Evolutionary conservation across 352 stramenopile genomes (phyloP).

Genomic region (Achlya hypogyna): DNA sequence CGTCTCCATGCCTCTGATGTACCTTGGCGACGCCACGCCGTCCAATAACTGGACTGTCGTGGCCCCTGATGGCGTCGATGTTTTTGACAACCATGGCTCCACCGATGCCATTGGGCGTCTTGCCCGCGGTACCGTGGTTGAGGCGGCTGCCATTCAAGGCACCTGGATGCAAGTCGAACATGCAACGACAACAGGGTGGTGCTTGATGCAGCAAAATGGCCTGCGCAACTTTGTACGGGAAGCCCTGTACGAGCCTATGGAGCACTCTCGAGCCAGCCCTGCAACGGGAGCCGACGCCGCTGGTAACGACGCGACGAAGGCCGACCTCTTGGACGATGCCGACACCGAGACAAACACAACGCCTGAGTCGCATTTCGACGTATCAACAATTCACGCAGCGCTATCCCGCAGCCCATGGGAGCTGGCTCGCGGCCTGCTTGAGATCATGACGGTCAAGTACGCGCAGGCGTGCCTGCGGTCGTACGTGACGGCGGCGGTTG

Average conservation of each 20-base stretch:
- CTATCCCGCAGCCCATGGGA: not conserved
- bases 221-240: too few species aligned
- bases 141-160: not conserved
- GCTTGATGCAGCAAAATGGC: too few species aligned
- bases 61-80: not conserved
- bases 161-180: too few species aligned
- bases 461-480: not conserved
- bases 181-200: too few species aligned
- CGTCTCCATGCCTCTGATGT: not conserved
- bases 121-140: not conserved
- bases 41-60: not conserved
- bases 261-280: too few species aligned
- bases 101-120: not conserved
- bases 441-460: slow-evolving; percentile 1
- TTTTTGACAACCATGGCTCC: not conserved
- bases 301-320: not conserved
- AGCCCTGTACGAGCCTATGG: too few species aligned
- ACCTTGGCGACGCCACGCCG: not conserved
- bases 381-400: not conserved
- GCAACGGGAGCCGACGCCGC: too few species aligned
- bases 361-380: slow-evolving; percentile 9
- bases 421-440: not conserved
- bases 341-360: not conserved
- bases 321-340: not conserved
- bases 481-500: not conserved